Conservation (phyloP, 139 green algal genomes). For the Edaphochlamys debaryana region DNA sequence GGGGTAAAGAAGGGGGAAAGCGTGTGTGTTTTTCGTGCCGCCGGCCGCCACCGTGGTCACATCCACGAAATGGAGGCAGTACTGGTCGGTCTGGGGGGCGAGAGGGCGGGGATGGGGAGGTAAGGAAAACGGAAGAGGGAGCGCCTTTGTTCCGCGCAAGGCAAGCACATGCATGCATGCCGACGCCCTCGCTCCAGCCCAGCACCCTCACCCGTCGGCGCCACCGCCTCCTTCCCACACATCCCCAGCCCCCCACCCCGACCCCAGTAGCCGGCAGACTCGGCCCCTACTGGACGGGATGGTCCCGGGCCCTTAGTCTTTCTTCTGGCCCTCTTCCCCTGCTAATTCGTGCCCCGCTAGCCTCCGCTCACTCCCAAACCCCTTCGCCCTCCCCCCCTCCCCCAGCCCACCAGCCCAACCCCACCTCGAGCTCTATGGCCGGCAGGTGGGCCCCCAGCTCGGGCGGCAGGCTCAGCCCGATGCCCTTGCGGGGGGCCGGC, state of each 20-base stretch:
- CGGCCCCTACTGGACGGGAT: too few species aligned
- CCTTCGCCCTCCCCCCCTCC: too few species aligned
- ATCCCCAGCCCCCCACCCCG: too few species aligned
- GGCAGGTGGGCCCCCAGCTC: constrained; percentile 48
- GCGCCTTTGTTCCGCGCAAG: neutral
- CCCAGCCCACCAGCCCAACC: neutral
- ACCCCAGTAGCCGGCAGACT: too few species aligned
- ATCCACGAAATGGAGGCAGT: constrained; percentile 38
- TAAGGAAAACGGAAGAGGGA: neutral
- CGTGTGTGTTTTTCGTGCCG: neutral
- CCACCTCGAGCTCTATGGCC: constrained; percentile 11
- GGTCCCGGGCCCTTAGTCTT: too few species aligned
- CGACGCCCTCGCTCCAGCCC: too few species aligned
- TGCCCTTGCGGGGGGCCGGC: constrained; percentile 20
- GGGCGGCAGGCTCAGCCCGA: constrained; percentile 44
- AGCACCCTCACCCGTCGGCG: too few species aligned
- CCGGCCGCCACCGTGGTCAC: constrained; percentile 32
- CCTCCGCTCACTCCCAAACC: too few species aligned
- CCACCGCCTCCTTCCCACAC: too few species aligned
- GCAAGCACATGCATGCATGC: too few species aligned
- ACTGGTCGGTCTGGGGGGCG: constrained; percentile 28
- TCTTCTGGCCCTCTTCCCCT: too few species aligned
- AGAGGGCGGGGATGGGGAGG: neutral
- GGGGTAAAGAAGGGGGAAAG: neutral
- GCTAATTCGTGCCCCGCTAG: too few species aligned